These are phyloP conservation scores for Penicillium digitatum DNA, from an alignment of 2,329 filamentous ascomycete species.

Conservation along the genomic window DNA sequence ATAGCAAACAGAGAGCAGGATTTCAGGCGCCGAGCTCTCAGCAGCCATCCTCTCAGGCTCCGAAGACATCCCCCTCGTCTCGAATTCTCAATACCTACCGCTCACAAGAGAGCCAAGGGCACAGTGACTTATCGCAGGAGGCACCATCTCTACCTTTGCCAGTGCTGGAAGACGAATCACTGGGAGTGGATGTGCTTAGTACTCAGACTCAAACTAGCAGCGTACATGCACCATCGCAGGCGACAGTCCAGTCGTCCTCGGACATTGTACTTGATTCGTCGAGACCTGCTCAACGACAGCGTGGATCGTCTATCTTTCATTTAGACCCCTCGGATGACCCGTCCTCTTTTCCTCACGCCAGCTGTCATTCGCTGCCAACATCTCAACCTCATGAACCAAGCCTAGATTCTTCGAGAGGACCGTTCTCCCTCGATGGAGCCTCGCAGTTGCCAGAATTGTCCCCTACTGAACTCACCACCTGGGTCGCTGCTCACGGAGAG, in stretches of 20 bases:
- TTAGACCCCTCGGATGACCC: slow-evolving; percentile 12
- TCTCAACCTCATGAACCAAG: slow-evolving; percentile 9
- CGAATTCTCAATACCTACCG: slow-evolving; percentile 34
- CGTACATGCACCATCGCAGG: slow-evolving; percentile 15
- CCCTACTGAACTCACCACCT: slow-evolving; percentile 4
- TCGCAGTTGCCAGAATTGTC: slow-evolving; percentile 1
- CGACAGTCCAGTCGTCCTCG: slow-evolving; percentile 15
- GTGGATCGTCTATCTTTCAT: slow-evolving; percentile 5
- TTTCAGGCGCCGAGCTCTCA: not conserved
- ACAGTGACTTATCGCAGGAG: slow-evolving; percentile 17
- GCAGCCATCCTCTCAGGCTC: slow-evolving; percentile 20
- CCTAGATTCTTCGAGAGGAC: slow-evolving; percentile 1
- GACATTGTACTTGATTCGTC: slow-evolving; percentile 26
- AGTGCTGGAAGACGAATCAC: not conserved
- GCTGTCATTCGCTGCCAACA: slow-evolving; percentile 12
- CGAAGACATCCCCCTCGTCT: slow-evolving; percentile 34
- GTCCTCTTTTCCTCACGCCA: slow-evolving; percentile 19
- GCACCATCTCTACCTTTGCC: slow-evolving; percentile 8
- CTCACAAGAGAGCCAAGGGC: slow-evolving; percentile 20
- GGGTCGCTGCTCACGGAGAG: slow-evolving; percentile 14
- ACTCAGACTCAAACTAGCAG: slow-evolving; percentile 27
- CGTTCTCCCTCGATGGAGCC: not conserved
- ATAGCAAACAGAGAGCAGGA: not conserved
- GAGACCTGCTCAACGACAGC: slow-evolving; percentile 15
- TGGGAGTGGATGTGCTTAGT: slow-evolving; percentile 17